Evolutionary conservation across 2,329 filamentous ascomycete genomes (phyloP).

Genomic region (Celoporthe dispersa): DNA sequence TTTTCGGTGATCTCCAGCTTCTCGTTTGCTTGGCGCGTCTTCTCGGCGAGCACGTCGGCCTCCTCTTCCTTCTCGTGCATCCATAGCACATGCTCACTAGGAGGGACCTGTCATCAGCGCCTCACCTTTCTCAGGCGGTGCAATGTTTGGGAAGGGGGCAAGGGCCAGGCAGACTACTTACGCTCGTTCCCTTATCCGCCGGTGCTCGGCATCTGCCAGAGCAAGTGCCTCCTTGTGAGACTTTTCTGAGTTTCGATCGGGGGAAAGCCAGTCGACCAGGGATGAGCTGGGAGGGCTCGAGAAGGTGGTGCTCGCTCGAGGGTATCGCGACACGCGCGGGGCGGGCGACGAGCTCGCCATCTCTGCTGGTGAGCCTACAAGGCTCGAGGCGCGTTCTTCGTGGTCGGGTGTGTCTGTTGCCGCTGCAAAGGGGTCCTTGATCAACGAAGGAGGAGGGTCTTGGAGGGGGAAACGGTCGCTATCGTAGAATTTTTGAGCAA

Average conservation of each 20-base stretch:
- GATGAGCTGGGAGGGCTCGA: slow-evolving; percentile 21
- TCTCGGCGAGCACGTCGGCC: slow-evolving; percentile 34
- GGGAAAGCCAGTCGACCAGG: slow-evolving; percentile 26
- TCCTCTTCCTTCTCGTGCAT: slow-evolving; percentile 36
- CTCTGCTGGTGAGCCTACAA: background rate
- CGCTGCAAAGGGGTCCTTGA: background rate
- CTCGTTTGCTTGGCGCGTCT: slow-evolving; percentile 34
- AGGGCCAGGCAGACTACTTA: slow-evolving; percentile 3
- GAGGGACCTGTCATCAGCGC: slow-evolving; percentile 30
- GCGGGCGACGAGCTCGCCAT: slow-evolving; percentile 28
- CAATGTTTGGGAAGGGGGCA: too few species aligned
- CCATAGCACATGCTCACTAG: slow-evolving; percentile 36
- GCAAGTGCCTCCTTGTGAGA: slow-evolving; percentile 28
- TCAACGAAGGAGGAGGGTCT: background rate
- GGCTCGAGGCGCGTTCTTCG: background rate
- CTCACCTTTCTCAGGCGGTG: background rate
- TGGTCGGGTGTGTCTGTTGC: background rate
- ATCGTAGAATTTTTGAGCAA: background rate
- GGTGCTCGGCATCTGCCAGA: slow-evolving; percentile 25
- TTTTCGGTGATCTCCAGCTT: slow-evolving; percentile 28
- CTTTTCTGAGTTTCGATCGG: slow-evolving; percentile 28
- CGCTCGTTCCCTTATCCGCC: slow-evolving; percentile 27
- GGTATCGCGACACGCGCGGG: slow-evolving; percentile 27
- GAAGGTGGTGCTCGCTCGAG: slow-evolving; percentile 22
- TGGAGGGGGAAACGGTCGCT: background rate